A percentile compares a stretch with the other conserved stretches of the same genome.
phyloP scores from a whole-genome alignment of 495 filamentous ascomycete species.

The Podospora pseudocomata region DNA sequence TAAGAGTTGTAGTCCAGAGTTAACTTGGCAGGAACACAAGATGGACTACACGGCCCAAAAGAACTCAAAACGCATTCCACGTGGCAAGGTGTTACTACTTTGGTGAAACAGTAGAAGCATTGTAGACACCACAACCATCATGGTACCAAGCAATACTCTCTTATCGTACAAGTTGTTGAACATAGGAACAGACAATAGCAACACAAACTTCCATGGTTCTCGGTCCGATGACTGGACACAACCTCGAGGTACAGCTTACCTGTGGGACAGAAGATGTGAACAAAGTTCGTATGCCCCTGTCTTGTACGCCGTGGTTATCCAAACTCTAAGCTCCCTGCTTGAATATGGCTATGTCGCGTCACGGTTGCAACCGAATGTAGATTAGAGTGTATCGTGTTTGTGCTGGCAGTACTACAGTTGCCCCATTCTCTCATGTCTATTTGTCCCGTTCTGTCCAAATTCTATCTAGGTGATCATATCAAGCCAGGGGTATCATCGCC shows the following conservation, averaged over 20 bases:
- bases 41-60: too few relatives aligned
- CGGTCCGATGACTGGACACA: background rate
- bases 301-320: too few relatives aligned
- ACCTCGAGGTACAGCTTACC: background rate
- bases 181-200: background rate
- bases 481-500: constrained; percentile 12
- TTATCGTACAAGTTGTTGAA: background rate
- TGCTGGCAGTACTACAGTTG: background rate
- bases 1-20: background rate
- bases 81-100: background rate
- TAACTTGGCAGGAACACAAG: too few relatives aligned
- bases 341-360: too few relatives aligned
- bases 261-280: background rate
- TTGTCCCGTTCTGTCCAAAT: background rate
- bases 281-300: background rate
- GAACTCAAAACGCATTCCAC: background rate
- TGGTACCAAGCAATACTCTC: background rate
- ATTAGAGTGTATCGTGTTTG: background rate
- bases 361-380: background rate
- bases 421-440: background rate
- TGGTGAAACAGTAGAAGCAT: background rate
- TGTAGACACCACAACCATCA: background rate
- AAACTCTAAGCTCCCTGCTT: too few relatives aligned
- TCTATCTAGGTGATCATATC: background rate
- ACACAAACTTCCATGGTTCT: background rate